phyloP scores from a whole-genome alignment of 2,329 filamentous ascomycete genomes.

The Tolypocladium amazonense region DNA sequence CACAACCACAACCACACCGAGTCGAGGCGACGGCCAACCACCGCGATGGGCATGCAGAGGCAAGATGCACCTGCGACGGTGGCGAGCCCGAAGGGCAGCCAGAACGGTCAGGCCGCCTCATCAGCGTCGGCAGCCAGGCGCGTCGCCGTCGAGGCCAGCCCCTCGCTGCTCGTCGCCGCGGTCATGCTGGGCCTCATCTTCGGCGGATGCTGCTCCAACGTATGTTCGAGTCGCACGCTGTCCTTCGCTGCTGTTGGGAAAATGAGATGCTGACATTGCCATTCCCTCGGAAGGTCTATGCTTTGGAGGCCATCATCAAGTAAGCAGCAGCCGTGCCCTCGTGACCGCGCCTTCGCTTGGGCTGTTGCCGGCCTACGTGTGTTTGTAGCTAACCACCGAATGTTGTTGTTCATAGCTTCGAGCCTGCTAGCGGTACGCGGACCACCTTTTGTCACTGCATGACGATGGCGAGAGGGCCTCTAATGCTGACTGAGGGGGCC shows the following conservation, averaged over 20 bases:
- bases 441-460: neutral
- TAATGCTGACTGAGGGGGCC: slow-evolving; percentile 1
- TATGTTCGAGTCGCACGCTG: slow-evolving; percentile 27
- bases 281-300: slow-evolving; percentile 64
- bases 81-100: neutral
- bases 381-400: slow-evolving; percentile 1
- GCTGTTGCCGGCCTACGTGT: too few species aligned
- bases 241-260: neutral
- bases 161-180: slow-evolving; percentile 41
- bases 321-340: slow-evolving; percentile 32
- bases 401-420: slow-evolving; percentile 45
- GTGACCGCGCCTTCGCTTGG: neutral
- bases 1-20: neutral
- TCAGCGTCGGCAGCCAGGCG: neutral
- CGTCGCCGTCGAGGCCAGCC: neutral
- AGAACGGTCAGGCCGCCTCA: neutral
- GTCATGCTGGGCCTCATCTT: slow-evolving; percentile 80
- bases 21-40: neutral
- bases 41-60: neutral
- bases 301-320: slow-evolving; percentile 91
- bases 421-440: slow-evolving; percentile 65
- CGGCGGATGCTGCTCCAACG: slow-evolving; percentile 90
- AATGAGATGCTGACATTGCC: neutral
- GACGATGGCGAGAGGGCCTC: neutral
- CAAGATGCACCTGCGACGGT: neutral